Evolutionary conservation across 495 filamentous ascomycete genomes (phyloP), one percentile per base, ranked within the genome.

Genomic region (Hypoxylon trugodes): DNA sequence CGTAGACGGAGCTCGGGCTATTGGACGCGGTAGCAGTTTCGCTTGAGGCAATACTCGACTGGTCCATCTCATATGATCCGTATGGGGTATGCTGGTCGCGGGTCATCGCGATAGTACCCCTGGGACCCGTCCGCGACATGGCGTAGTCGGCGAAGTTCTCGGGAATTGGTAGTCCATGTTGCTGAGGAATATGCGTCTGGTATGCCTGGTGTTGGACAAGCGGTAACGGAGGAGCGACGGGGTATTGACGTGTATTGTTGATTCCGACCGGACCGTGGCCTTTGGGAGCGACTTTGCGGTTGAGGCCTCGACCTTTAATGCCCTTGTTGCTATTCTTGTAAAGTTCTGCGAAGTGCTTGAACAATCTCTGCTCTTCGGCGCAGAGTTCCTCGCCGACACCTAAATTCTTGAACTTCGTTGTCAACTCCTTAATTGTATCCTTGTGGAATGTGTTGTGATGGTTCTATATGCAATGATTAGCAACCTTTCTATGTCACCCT

Each of bases 321-420:
- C 92, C 94, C 68, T 96, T 96, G 73, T 93, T 93, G 66, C 90
- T 89, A 72, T 97, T 96, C 78, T 96, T 96, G 82, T 97, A 97
- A 28, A 95, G 79, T 1, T 87, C 82, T 2, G 88, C 85, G 61
- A 98, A 96, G 72, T 97, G 96, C 68, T 90, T 84, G 82, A 90
- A 93, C 26, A 97, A 76, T 55, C 91, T 90, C 59, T 85, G 87
- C 64, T 98, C 94, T 32, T 85, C 79, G 1, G 80, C 73, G 3
- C 83, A 81, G 51, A 94, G 86, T 4, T 81, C 76, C 26, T 88
- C 84, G 4, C 81, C 82, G 41, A 89, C 83, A 8, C 77, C 74
- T 46, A 91, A 77, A 53, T 80, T 80, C 2, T 87, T 85, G 70
- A 97, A 96, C 69, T 87, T 90, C 24, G 78, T 55, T 3, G 90